Percentiles rank a stretch among this genome's conserved stretches.
These are phyloP conservation scores for Apiospora phragmitis DNA, from an alignment of 2,329 filamentous ascomycete genomes.

Conservation along the genomic window DNA sequence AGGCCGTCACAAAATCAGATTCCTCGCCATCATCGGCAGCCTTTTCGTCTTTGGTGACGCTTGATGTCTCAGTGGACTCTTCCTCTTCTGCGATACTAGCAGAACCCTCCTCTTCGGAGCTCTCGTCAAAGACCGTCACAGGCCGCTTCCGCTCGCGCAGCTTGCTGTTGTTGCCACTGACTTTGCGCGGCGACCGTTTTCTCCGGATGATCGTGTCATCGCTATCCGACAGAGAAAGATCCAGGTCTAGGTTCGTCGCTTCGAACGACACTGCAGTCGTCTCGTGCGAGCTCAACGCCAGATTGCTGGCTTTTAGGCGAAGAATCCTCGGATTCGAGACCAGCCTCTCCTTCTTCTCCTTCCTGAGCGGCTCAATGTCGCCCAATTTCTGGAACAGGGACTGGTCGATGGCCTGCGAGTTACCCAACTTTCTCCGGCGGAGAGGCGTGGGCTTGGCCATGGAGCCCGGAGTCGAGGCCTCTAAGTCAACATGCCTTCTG, in stretches of 20 bases:
- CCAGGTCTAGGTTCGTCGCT: background rate
- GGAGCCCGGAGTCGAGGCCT: background rate
- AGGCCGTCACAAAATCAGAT: conserved; percentile 26
- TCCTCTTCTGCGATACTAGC: background rate
- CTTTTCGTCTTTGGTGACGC: conserved; percentile 11
- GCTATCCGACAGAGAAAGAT: background rate
- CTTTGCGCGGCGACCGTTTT: conserved; percentile 12
- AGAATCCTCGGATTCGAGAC: conserved; percentile 13
- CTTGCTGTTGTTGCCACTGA: background rate
- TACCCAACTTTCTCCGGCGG: conserved; percentile 31
- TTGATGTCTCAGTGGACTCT: conserved; percentile 1
- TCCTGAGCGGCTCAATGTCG: conserved; percentile 9
- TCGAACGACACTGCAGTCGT: background rate
- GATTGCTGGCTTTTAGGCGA: conserved; percentile 13
- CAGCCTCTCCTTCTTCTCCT: conserved; percentile 9
- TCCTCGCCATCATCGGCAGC: conserved; percentile 21
- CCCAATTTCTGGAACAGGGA: conserved; percentile 30
- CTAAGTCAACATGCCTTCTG: background rate
- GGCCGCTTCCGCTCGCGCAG: conserved; percentile 12
- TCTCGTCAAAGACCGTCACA: conserved; percentile 5
- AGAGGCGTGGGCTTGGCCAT: conserved; percentile 25
- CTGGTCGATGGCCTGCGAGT: conserved; percentile 23
- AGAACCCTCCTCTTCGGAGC: conserved; percentile 7
- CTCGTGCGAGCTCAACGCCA: conserved; percentile 12
- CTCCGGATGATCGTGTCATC: conserved; percentile 4